A percentile compares a stretch with the other conserved stretches of the same genome.
These are phyloP conservation scores for Podospora sp. DNA, from an alignment of 495 filamentous ascomycete genomes.

Conservation along the genomic window DNA sequence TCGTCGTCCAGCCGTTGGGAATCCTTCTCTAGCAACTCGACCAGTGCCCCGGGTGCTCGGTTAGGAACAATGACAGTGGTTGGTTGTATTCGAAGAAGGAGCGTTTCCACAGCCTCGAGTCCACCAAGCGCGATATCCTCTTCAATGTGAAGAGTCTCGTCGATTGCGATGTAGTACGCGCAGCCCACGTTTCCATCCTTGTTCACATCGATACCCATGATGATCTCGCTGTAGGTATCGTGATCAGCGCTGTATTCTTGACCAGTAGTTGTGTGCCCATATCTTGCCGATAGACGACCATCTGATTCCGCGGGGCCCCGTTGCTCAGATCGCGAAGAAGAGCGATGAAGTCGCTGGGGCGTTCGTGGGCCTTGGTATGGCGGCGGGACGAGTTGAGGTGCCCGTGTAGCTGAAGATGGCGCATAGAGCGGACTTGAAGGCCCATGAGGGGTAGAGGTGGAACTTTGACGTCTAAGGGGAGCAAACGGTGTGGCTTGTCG, in stretches of 20 bases:
- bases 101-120: conserved; percentile 70
- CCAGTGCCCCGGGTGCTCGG: conserved; percentile 64
- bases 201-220: conserved; percentile 82
- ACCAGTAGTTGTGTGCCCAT: background rate
- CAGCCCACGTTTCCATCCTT: conserved; percentile 78
- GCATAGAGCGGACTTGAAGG: background rate
- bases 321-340: background rate
- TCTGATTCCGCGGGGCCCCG: background rate
- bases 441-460: background rate
- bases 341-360: background rate
- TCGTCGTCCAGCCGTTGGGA: conserved; percentile 43
- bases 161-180: conserved; percentile 76
- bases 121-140: conserved; percentile 76
- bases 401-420: background rate
- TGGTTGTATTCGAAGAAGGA: conserved; percentile 77
- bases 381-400: background rate
- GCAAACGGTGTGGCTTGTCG: background rate
- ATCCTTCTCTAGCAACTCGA: conserved; percentile 47
- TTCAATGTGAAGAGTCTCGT: conserved; percentile 76
- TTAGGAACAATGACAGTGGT: conserved; percentile 77
- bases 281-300: background rate
- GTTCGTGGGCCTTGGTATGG: background rate
- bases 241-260: conserved; percentile 8
- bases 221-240: conserved; percentile 71
- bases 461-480: background rate